A percentile compares a stretch with the other conserved stretches of the same genome.
Evolutionary conservation across 768 basidiomycete genomes (phyloP).

Genomic region (Vararia minispora): DNA sequence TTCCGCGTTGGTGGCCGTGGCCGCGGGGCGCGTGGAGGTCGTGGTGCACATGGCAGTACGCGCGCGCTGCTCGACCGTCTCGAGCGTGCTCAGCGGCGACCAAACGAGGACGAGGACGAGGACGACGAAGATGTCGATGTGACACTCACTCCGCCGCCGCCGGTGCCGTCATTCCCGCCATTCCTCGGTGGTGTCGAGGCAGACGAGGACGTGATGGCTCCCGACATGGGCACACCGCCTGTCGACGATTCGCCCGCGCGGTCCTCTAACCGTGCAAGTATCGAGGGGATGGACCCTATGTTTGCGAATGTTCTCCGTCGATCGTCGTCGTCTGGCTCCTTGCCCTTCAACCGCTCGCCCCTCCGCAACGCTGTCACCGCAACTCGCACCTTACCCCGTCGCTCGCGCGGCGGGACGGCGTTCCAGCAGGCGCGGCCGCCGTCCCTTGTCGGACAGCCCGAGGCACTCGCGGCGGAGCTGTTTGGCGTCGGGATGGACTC

Average conservation of each 20-base stretch:
- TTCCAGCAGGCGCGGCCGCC: constrained; percentile 61
- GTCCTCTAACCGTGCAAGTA: constrained; percentile 62
- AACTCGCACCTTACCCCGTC: constrained; percentile 37
- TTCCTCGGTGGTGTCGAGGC: constrained; percentile 16
- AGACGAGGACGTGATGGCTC: constrained; percentile 18
- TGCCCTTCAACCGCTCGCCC: constrained; percentile 43
- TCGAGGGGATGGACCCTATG: constrained; percentile 81
- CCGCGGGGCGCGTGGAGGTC: constrained; percentile 17
- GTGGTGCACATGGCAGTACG: constrained; percentile 14
- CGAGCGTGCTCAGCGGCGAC: constrained; percentile 11
- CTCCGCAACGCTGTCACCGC: constrained; percentile 47
- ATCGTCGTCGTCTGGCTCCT: constrained; percentile 28
- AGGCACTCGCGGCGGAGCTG: constrained; percentile 55
- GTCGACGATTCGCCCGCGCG: constrained; percentile 24
- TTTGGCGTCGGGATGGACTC: constrained; percentile 38
- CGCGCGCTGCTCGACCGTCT: constrained; percentile 13
- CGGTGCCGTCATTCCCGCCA: constrained; percentile 4
- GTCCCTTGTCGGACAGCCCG: constrained; percentile 62
- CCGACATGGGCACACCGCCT: constrained; percentile 23
- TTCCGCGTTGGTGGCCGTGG: constrained; percentile 9
- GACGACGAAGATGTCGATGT: constrained; percentile 11
- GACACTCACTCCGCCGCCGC: constrained; percentile 11
- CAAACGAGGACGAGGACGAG: constrained; percentile 10
- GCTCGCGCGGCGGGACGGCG: constrained; percentile 54
- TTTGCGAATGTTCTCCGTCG: constrained; percentile 74